Base-by-base conservation (phyloP, 2,329 filamentous ascomycete genomes). In the Penicillium olsonii region DNA sequence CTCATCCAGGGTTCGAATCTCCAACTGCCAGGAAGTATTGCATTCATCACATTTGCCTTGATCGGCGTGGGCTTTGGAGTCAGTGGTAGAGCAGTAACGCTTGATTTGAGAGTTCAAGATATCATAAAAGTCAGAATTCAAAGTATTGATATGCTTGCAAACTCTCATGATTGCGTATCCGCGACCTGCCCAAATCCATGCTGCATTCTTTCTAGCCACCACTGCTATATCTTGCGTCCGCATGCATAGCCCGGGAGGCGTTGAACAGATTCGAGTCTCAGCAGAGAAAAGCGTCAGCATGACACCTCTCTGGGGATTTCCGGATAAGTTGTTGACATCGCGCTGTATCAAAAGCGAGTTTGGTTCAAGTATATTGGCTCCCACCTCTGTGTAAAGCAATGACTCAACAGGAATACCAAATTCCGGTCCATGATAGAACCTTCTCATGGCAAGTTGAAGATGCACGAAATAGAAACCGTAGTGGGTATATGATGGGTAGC, bases 361-460 rank as follows among this genome's bases (percentile, higher is more conserved):
- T 7, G 15, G 11, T 11, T 9, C 31, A 26, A 34, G 11, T 19
- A 8, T 18, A 1, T 12, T 11, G 15, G 33, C 17, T 27, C n/a
- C n/a, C 8, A 18, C 19, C 14, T 45, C 49, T 17, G 40, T 48
- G 45, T 52, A 52, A 18, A 34, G n/a, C 15, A 56, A 37, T 2
- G 46, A 48, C 22, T 50, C 20, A 17, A 24, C n/a, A 12, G 52
- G 31, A 17, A 55, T 55, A 18, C 52, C 48, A 48, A 48, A 54
- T 3, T 38, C 29, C 1, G 43, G 29, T 11, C 49, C 49, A 5
- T 50, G 19, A 43, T 46, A 53, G 24, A 50, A 41, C 11, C 46
- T 44, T 39, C 46, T 37, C 48, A 53, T 56, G 4, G 26, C 43
- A 50, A 54, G 52, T 22, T 55, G 38, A 17, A 56, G 31, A 37